phyloP scores from a whole-genome alignment of 768 basidiomycete species.

The Crassisporium funariophilum region DNA sequence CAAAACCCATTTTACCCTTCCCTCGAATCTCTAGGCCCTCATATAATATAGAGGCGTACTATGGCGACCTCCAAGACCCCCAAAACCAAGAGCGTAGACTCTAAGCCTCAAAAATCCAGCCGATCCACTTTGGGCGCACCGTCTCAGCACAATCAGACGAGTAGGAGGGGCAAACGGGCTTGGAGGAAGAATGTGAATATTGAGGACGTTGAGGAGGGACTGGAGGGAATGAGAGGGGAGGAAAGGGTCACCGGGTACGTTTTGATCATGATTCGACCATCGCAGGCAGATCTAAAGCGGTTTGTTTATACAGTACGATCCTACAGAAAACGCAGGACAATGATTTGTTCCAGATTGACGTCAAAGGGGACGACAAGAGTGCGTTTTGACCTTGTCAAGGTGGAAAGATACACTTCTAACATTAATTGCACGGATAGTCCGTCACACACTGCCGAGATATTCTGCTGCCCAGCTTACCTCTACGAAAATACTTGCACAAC shows the following conservation, averaged over 20 bases:
- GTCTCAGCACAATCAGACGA: constrained; percentile 65
- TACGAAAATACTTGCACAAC: constrained; percentile 77
- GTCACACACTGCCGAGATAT: constrained; percentile 57
- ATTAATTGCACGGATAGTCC: constrained; percentile 43
- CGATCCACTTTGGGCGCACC: constrained; percentile 52
- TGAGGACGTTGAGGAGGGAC: constrained; percentile 69
- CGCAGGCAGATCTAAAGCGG: not conserved
- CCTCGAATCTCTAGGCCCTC: too few species aligned
- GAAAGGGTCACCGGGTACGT: constrained; percentile 79
- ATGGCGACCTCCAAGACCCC: constrained; percentile 13
- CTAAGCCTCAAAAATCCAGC: constrained; percentile 16
- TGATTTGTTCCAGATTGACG: constrained; percentile 81
- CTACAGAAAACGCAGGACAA: constrained; percentile 69
- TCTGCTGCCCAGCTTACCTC: constrained; percentile 61
- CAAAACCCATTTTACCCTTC: too few species aligned
- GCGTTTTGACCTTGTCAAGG: constrained; percentile 16
- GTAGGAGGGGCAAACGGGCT: constrained; percentile 87
- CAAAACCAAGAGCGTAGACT: constrained; percentile 8
- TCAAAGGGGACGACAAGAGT: constrained; percentile 78
- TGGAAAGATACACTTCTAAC: not conserved
- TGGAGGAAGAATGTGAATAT: constrained; percentile 95
- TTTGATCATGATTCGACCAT: not conserved
- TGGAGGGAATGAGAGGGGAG: constrained; percentile 80
- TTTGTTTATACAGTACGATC: constrained; percentile 46
- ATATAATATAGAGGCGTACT: too few species aligned